These are phyloP conservation scores for Apophysomyces variabilis DNA, from an alignment of 371 early-diverging fungal species.

Conservation along the genomic window DNA sequence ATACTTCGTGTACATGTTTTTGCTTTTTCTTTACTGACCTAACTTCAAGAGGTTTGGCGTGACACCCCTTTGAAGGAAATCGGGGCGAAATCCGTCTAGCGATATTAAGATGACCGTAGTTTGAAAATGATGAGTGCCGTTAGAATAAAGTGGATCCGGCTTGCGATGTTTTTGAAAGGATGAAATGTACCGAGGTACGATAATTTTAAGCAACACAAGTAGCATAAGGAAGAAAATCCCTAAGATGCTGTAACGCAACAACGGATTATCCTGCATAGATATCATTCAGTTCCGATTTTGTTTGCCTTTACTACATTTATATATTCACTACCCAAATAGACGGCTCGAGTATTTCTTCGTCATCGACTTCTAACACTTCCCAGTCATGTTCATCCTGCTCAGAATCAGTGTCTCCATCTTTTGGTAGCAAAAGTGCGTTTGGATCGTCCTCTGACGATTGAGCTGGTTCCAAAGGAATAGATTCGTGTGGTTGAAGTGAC, in stretches of 20 bases:
- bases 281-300: neutral
- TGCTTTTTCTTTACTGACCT: constrained; percentile 35
- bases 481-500: neutral
- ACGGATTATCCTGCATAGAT: constrained; percentile 16
- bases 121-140: constrained; percentile 72
- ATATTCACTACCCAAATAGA: neutral
- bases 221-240: constrained; percentile 12
- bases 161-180: neutral
- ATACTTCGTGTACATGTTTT: neutral
- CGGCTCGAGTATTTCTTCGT: neutral
- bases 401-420: constrained; percentile 5
- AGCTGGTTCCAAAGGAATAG: neutral
- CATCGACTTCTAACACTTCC: neutral
- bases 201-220: neutral
- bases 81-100: constrained; percentile 86
- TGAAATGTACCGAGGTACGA: neutral
- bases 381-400: neutral
- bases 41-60: constrained; percentile 71
- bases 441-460: neutral
- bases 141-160: constrained; percentile 38
- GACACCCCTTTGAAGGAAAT: constrained; percentile 74
- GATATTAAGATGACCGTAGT: constrained; percentile 82
- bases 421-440: neutral
- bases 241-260: constrained; percentile 16
- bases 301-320: neutral